These are phyloP conservation scores for Aspergillus haitiensis DNA, from an alignment of 495 filamentous ascomycete species.

Conservation along the genomic window DNA sequence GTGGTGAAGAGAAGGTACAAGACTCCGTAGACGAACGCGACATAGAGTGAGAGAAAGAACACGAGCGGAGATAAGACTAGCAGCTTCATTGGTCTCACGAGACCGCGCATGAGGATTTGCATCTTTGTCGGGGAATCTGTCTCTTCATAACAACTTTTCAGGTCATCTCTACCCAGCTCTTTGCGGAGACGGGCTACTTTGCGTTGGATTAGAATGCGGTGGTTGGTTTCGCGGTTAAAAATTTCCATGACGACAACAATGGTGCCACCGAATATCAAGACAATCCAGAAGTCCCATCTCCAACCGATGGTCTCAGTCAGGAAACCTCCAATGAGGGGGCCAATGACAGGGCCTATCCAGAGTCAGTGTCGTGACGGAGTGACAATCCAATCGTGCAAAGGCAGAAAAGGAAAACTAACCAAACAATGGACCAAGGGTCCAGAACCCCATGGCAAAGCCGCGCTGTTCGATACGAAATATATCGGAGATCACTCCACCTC, in stretches of 20 bases:
- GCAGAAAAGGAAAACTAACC: slow-evolving; percentile 26
- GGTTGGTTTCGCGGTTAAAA: slow-evolving; percentile 68
- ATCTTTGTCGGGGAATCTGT: slow-evolving; percentile 35
- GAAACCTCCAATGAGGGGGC: slow-evolving; percentile 2
- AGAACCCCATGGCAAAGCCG: slow-evolving; percentile 49
- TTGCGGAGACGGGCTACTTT: slow-evolving; percentile 62
- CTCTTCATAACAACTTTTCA: slow-evolving; percentile 1
- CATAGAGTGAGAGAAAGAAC: slow-evolving; percentile 34
- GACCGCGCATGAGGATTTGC: slow-evolving; percentile 35
- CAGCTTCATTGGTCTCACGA: slow-evolving; percentile 32
- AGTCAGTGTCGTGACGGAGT: not conserved
- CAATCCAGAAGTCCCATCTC: slow-evolving; percentile 46
- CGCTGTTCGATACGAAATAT: slow-evolving; percentile 37
- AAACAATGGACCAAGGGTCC: slow-evolving; percentile 56
- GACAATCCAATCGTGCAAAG: not conserved
- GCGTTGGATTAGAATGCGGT: slow-evolving; percentile 65
- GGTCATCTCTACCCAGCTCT: slow-evolving; percentile 48
- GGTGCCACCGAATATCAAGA: slow-evolving; percentile 40
- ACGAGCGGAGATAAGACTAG: slow-evolving; percentile 40
- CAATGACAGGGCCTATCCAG: not conserved
- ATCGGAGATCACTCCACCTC: slow-evolving; percentile 53
- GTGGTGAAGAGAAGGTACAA: slow-evolving; percentile 46
- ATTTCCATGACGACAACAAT: slow-evolving; percentile 40
- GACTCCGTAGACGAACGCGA: slow-evolving; percentile 36
- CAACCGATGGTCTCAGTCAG: slow-evolving; percentile 3